Evolutionary conservation across 352 stramenopile genomes (phyloP).

Genomic region (Phytophthora pistaciae): DNA sequence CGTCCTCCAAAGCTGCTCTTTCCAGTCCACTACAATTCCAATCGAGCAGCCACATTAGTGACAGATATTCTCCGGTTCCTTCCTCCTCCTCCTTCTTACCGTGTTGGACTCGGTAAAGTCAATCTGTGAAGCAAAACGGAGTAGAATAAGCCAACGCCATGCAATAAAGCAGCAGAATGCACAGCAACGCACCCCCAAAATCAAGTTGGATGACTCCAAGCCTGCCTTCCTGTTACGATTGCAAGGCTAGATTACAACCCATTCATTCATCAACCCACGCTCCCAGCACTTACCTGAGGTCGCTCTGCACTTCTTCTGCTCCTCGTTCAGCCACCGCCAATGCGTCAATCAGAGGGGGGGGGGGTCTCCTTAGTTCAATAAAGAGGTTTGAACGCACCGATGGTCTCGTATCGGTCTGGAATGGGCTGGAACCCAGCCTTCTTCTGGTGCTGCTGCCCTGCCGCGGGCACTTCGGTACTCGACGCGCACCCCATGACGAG

Average conservation of each 20-base stretch:
- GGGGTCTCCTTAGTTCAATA: background rate
- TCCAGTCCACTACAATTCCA: conserved; percentile 64
- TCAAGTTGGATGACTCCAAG: conserved; percentile 69
- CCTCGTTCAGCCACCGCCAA: background rate
- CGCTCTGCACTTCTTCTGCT: conserved; percentile 50
- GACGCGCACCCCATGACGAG: conserved; percentile 34
- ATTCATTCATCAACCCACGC: background rate
- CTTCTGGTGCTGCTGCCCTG: conserved; percentile 6
- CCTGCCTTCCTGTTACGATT: conserved; percentile 38
- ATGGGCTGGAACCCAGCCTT: conserved; percentile 48
- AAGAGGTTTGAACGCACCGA: conserved; percentile 38
- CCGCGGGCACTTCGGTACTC: conserved; percentile 15
- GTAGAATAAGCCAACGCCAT: background rate
- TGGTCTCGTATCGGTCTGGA: conserved; percentile 69
- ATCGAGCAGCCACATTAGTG: background rate
- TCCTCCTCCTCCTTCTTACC: conserved; percentile 23
- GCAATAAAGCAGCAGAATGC: background rate
- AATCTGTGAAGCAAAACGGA: conserved; percentile 42
- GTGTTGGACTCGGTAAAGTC: conserved; percentile 80
- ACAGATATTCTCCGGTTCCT: background rate
- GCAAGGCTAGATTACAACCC: conserved; percentile 6
- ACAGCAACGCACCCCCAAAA: conserved; percentile 43
- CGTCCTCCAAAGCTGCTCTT: conserved; percentile 65
- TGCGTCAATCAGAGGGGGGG: background rate
- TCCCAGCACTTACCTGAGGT: conserved; percentile 33